These are phyloP conservation scores for Chamaenerion angustifolium DNA, from an alignment of 345 rosid genomes.

Conservation along the genomic window DNA sequence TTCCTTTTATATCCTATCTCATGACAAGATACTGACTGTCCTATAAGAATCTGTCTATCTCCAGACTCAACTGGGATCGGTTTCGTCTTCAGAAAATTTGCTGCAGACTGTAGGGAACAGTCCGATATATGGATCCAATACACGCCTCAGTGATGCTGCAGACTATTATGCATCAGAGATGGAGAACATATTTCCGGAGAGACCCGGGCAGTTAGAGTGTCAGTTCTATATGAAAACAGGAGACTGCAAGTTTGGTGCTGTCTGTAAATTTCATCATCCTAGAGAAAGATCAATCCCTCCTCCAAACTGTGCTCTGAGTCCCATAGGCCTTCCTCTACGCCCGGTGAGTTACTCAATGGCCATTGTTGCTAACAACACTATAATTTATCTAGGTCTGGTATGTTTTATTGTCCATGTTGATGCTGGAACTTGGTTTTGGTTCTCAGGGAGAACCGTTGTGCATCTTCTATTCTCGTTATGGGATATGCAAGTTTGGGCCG, in stretches of 20 bases:
- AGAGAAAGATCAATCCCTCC: conserved; percentile 83
- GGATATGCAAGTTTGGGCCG: conserved; percentile 98
- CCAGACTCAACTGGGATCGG: conserved; percentile 81
- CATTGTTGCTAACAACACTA: too few relatives aligned
- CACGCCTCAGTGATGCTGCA: conserved; percentile 22
- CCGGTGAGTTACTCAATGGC: conserved; percentile 32
- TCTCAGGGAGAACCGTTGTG: conserved; percentile 85
- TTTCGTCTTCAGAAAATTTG: conserved; percentile 69
- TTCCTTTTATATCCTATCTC: background rate
- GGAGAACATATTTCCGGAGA: conserved; percentile 85
- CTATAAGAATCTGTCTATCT: conserved; percentile 11
- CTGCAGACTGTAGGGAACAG: conserved; percentile 36
- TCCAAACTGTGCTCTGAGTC: conserved; percentile 81
- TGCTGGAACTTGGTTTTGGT: conserved; percentile 9
- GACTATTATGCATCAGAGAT: conserved; percentile 56
- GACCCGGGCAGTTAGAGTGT: conserved; percentile 94
- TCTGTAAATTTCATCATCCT: conserved; percentile 94
- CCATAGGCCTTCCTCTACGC: conserved; percentile 90
- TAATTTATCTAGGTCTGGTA: background rate
- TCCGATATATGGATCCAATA: conserved; percentile 35
- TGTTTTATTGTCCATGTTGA: background rate
- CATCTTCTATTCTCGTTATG: conserved; percentile 86
- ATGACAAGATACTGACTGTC: conserved; percentile 5
- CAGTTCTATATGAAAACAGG: conserved; percentile 99
- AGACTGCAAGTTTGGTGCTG: conserved; percentile 93